Evolutionary conservation across 331 rosid genomes (phyloP), one percentile per base, ranked within the genome.

Genomic region (Malus hybrid): DNA sequence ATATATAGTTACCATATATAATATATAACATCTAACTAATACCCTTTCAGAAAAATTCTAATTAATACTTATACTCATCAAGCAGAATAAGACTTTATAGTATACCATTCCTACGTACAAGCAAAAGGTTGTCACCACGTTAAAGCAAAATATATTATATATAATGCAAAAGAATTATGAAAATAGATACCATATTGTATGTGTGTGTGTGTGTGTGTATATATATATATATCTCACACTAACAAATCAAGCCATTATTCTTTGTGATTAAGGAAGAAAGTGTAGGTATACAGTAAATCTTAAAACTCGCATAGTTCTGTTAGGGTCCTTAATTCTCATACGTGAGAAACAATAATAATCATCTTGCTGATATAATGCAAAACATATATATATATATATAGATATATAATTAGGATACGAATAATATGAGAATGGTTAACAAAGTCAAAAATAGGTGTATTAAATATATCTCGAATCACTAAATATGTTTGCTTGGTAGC

Each of bases 401-500:
- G 32, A 62, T 52, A 56, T 55, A 24, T 39, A 3, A 32, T 5
- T 46, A 74, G 70, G 18, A 56, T 34, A 20, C 19, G 14, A 79
- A 44, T 74, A 48, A 74, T 48, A 67, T 57, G 54, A 14, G 65
- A 61, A 32, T 31, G 76, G 64, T 55, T 72, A 71, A 18, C 67
- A 83, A 93, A 89, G 96, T 91, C 92, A 85, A 91, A 73, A 80
- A 15, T 6, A 73, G 7, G 73, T 57, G 61, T n/a, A 78, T 70
- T 74, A 75, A 76, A 81, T 80, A 90, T 78, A 78, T 83, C 82
- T 89, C 81, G 91, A 89, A 87, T 85, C 80, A 62, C 80, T 79
- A 81, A 80, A 61, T 73, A 22, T 69, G 57, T 67, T 87, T 89
- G 88, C 89, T 87, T 91, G 75, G 82, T 85, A 73, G 83, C 85